Percentiles rank a stretch among this genome's conserved stretches.
These are phyloP conservation scores for Lachnellula occidentalis DNA, from an alignment of 2,329 filamentous ascomycete genomes.

Conservation along the genomic window DNA sequence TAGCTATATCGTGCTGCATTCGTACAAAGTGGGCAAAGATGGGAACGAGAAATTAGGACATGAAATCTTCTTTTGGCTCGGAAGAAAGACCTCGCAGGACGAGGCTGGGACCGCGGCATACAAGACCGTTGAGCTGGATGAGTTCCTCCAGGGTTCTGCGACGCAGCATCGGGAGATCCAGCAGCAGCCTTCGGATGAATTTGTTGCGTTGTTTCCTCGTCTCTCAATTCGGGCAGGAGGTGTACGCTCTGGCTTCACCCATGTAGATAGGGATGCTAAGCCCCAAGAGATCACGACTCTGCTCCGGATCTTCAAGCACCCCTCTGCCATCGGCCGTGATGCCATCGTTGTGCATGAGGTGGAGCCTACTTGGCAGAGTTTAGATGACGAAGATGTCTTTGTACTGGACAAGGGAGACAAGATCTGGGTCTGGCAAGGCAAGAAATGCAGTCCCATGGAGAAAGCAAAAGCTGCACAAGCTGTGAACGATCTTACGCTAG, in stretches of 20 bases:
- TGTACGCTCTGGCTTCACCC: conserved; percentile 55
- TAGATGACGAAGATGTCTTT: conserved; percentile 63
- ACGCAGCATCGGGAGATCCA: conserved; percentile 63
- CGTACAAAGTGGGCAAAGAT: conserved; percentile 47
- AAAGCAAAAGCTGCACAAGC: conserved; percentile 64
- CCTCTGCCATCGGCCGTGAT: conserved; percentile 37
- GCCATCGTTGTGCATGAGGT: conserved; percentile 59
- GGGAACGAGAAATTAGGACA: conserved; percentile 47
- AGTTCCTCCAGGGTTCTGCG: conserved; percentile 56
- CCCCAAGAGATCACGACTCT: conserved; percentile 44
- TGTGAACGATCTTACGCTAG: conserved; percentile 57
- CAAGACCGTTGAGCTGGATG: conserved; percentile 66
- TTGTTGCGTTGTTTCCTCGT: conserved; percentile 54
- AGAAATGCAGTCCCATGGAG: conserved; percentile 60
- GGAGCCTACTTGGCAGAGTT: conserved; percentile 52
- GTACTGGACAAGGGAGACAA: conserved; percentile 57
- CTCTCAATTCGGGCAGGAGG: conserved; percentile 57
- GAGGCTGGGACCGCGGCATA: conserved; percentile 65
- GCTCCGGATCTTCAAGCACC: conserved; percentile 55
- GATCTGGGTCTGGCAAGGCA: conserved; percentile 67
- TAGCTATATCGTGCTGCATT: conserved; percentile 61
- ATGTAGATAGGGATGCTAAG: conserved; percentile 47
- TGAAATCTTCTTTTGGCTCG: conserved; percentile 68
- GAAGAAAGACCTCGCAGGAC: conserved; percentile 59
- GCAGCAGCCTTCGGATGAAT: conserved; percentile 42